Evolutionary conservation across 2,329 filamentous ascomycete genomes (phyloP).

Genomic region (Alternaria brassicicola): DNA sequence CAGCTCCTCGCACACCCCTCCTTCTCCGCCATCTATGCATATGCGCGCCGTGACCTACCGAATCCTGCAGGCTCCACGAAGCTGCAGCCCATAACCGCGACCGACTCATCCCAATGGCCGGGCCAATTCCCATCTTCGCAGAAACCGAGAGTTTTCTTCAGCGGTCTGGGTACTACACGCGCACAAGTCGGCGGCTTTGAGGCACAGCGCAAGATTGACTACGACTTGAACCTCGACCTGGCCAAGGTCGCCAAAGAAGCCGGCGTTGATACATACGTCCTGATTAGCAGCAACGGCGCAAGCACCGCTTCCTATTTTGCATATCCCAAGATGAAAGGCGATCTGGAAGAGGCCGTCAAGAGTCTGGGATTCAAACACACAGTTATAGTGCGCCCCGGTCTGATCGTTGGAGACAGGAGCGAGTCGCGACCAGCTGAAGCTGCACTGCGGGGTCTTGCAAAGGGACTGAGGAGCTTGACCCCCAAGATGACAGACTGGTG

Average conservation of each 20-base stretch:
- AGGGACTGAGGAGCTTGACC: constrained; percentile 57
- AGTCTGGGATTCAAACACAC: constrained; percentile 76
- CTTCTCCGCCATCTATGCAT: constrained; percentile 64
- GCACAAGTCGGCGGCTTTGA: constrained; percentile 75
- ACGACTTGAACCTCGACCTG: constrained; percentile 81
- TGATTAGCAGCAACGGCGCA: constrained; percentile 68
- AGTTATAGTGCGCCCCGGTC: constrained; percentile 74
- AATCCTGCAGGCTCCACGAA: constrained; percentile 59
- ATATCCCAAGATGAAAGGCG: constrained; percentile 78
- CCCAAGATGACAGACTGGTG: constrained; percentile 64
- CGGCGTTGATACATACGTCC: constrained; percentile 76
- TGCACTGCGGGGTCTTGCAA: constrained; percentile 62
- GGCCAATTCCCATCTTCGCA: constrained; percentile 63
- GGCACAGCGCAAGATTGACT: constrained; percentile 85
- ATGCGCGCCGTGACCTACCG: constrained; percentile 69
- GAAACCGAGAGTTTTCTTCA: constrained; percentile 71
- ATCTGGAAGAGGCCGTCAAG: constrained; percentile 80
- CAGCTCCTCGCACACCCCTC: constrained; percentile 62
- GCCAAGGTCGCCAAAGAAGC: constrained; percentile 75
- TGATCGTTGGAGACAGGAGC: constrained; percentile 75
- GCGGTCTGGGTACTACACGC: constrained; percentile 79
- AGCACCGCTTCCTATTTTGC: constrained; percentile 58
- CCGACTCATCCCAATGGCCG: constrained; percentile 72
- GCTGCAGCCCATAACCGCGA: constrained; percentile 68
- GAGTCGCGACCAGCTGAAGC: constrained; percentile 65